phyloP scores from a whole-genome alignment of 169 alveolate species.

The Haemoproteus tartakovskyi region DNA sequence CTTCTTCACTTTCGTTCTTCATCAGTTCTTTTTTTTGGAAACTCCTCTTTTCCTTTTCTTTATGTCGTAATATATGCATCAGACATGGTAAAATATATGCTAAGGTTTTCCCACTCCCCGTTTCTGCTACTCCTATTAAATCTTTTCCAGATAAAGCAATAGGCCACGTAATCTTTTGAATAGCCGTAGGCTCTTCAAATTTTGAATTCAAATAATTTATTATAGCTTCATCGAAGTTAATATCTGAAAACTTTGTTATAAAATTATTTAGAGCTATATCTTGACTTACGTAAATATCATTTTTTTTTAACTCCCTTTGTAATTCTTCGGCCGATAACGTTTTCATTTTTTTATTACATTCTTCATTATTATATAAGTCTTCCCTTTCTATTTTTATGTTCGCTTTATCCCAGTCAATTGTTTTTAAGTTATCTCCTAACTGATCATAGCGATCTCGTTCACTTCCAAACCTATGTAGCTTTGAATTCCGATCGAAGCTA shows the following conservation, averaged over 20 bases:
- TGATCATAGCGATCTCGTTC: constrained; percentile 38
- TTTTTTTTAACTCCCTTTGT: constrained; percentile 66
- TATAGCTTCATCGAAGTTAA: constrained; percentile 72
- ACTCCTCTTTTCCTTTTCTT: constrained; percentile 7
- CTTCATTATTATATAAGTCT: constrained; percentile 59
- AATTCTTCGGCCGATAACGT: constrained; percentile 73
- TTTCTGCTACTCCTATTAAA: constrained; percentile 93
- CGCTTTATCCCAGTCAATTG: constrained; percentile 70
- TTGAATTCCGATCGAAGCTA: too few species aligned
- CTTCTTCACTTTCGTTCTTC: constrained; percentile 82
- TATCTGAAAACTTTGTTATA: constrained; percentile 74
- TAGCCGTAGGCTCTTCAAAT: constrained; percentile 86
- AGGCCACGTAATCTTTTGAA: constrained; percentile 83
- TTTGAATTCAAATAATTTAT: constrained; percentile 70
- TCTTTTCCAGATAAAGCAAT: constrained; percentile 88
- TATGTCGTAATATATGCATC: constrained; percentile 85
- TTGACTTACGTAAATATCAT: constrained; percentile 70
- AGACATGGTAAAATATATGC: constrained; percentile 91
- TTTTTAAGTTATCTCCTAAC: constrained; percentile 56
- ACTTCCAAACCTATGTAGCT: too few species aligned
- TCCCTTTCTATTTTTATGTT: constrained; percentile 73
- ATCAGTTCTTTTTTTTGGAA: constrained; percentile 34
- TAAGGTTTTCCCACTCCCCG: constrained; percentile 95
- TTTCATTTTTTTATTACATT: constrained; percentile 67
- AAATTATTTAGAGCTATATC: constrained; percentile 72